Evolutionary conservation across 176 grass and related monocot species (phyloP).

Genomic region (Elaeis guineensis): DNA sequence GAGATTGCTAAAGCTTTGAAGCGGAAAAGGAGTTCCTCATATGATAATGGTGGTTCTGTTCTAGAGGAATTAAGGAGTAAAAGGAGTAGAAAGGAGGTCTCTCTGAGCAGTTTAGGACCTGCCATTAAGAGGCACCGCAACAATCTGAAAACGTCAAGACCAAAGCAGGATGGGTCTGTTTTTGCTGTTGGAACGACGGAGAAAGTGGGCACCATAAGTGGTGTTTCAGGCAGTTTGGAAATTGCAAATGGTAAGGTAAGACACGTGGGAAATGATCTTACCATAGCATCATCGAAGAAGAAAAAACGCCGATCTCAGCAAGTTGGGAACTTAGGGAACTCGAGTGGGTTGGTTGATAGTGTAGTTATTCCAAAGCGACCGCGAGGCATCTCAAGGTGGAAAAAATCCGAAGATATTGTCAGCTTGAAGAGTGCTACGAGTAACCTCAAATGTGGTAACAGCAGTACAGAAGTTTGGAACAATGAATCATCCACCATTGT

Average conservation of each 20-base stretch:
- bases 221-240: conserved; percentile 41
- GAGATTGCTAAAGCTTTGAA: conserved; percentile 21
- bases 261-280: not conserved
- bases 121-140: conserved; percentile 43
- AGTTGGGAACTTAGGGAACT: conserved; percentile 24
- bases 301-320: conserved; percentile 5
- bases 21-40: conserved; percentile 4
- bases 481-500: conserved; percentile 30
- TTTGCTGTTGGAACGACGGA: conserved; percentile 16
- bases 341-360: conserved; percentile 25
- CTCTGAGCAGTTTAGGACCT: conserved; percentile 29
- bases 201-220: conserved; percentile 28
- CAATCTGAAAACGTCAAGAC: conserved; percentile 31
- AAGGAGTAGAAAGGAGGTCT: conserved; percentile 25
- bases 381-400: conserved; percentile 41
- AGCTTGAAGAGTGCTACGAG: conserved; percentile 7
- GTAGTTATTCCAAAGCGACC: conserved; percentile 32
- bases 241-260: conserved; percentile 11
- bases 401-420: conserved; percentile 15
- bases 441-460: conserved; percentile 19
- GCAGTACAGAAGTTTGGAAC: conserved; percentile 13
- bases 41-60: conserved; percentile 20
- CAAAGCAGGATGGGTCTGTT: conserved; percentile 31
- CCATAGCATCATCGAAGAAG: conserved; percentile 24
- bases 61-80: conserved; percentile 11